Conservation (phyloP, 352 stramenopile species). For the Phytopythium chamaehyphon region DNA sequence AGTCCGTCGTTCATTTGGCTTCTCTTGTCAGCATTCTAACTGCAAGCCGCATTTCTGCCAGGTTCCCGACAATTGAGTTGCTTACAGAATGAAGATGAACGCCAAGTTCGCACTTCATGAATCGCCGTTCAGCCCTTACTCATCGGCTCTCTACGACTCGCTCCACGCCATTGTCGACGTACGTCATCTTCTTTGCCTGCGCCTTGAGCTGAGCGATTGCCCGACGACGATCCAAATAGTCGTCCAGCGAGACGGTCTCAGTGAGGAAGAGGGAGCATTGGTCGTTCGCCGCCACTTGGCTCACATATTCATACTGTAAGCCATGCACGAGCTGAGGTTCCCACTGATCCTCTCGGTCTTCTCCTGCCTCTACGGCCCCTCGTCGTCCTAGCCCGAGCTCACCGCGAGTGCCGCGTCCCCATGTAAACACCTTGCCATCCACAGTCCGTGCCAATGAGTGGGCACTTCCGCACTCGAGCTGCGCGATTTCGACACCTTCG, state of each 20-base stretch:
- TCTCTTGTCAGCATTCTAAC: too few species aligned
- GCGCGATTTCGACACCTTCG: constrained; percentile 40
- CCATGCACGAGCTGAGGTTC: constrained; percentile 34
- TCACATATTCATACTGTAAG: constrained; percentile 47
- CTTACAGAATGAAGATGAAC: too few species aligned
- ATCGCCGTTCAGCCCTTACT: too few species aligned
- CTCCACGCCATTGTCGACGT: too few species aligned
- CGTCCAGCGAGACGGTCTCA: constrained; percentile 27
- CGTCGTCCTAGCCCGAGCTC: constrained; percentile 18
- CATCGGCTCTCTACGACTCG: too few species aligned
- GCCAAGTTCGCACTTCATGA: too few species aligned
- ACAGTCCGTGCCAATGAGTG: constrained; percentile 56
- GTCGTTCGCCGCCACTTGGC: constrained; percentile 49
- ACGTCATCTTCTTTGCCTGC: constrained; percentile 11
- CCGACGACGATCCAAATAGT: constrained; percentile 42
- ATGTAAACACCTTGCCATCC: constrained; percentile 49
- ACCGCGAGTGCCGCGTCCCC: constrained; percentile 44
- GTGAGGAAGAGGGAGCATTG: constrained; percentile 49
- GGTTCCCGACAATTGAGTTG: too few species aligned
- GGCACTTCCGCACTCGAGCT: constrained; percentile 40
- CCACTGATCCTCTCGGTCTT: constrained; percentile 29
- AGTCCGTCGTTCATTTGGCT: too few species aligned
- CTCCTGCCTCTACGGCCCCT: not conserved
- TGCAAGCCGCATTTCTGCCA: too few species aligned
- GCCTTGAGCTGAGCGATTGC: constrained; percentile 45